Evolutionary conservation across 495 filamentous ascomycete species (phyloP).

Genomic region (Xanthoparmelia taractica): DNA sequence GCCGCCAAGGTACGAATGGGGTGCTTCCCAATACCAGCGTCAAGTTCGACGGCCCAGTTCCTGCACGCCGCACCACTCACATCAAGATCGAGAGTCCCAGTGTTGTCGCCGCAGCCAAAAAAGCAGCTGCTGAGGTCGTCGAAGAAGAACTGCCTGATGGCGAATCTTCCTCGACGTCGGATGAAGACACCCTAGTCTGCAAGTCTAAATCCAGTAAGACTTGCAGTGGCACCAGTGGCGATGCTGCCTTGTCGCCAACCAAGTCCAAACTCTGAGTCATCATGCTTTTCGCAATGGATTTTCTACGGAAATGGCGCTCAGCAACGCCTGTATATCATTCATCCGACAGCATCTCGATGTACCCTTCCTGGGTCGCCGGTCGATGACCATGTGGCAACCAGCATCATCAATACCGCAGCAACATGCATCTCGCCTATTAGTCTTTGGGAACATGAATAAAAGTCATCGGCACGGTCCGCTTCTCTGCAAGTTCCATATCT

Average conservation of each 20-base stretch:
- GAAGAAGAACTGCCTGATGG: slow-evolving; percentile 16
- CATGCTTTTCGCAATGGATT: not conserved
- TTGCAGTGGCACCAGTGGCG: slow-evolving; percentile 9
- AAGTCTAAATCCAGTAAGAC: slow-evolving; percentile 17
- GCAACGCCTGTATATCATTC: not conserved
- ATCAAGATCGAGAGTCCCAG: slow-evolving; percentile 25
- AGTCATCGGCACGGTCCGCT: not conserved
- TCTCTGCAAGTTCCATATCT: not conserved
- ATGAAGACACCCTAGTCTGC: slow-evolving; percentile 17
- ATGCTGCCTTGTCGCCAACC: slow-evolving; percentile 20
- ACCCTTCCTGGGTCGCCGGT: not conserved
- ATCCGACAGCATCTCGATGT: not conserved
- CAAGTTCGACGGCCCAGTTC: slow-evolving; percentile 8
- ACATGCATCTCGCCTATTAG: slow-evolving; percentile 4
- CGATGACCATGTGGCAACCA: not conserved
- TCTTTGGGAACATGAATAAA: not conserved
- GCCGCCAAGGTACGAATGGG: slow-evolving; percentile 15
- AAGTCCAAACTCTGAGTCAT: slow-evolving; percentile 22
- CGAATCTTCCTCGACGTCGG: slow-evolving; percentile 12
- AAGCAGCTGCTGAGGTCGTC: slow-evolving; percentile 13
- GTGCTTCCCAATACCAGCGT: slow-evolving; percentile 1
- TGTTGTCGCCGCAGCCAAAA: slow-evolving; percentile 22
- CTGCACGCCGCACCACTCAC: slow-evolving; percentile 11
- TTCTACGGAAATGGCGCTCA: not conserved
- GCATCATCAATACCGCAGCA: not conserved